phyloP scores from a whole-genome alignment of 495 filamentous ascomycete genomes.

The Paragyromitra xinjiangensis region DNA sequence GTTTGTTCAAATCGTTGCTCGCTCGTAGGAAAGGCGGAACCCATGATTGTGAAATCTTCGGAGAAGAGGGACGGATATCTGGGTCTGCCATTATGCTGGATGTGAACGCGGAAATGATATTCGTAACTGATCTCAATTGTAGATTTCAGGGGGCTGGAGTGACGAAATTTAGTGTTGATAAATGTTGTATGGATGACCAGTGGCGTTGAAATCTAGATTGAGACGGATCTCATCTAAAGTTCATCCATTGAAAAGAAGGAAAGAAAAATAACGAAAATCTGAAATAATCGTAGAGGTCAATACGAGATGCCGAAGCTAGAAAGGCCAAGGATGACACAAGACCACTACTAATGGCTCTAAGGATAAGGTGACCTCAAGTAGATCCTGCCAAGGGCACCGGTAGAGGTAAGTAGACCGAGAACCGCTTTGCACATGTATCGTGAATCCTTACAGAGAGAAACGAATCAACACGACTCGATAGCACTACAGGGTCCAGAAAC shows the following conservation, averaged over 20 bases:
- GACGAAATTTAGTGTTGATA: not conserved
- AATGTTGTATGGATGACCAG: not conserved
- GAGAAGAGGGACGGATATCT: not conserved
- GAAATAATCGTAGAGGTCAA: not conserved
- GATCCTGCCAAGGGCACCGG: not conserved
- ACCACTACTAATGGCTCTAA: conserved; percentile 2
- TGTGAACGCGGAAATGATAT: not conserved
- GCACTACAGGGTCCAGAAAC: conserved; percentile 2
- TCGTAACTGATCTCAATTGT: not conserved
- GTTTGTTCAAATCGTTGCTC: conserved; percentile 25
- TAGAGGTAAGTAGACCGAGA: conserved; percentile 16
- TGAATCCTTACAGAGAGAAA: conserved; percentile 28
- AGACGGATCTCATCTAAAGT: not conserved
- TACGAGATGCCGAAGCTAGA: not conserved
- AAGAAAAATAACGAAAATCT: not conserved
- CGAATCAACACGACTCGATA: conserved; percentile 20
- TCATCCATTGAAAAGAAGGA: not conserved
- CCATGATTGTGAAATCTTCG: conserved; percentile 34
- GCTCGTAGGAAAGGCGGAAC: conserved; percentile 46
- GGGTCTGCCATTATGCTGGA: conserved; percentile 13
- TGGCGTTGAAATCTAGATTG: not conserved
- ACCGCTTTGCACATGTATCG: not conserved
- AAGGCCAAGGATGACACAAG: not conserved
- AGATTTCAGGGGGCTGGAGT: not conserved
- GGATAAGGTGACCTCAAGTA: not conserved